phyloP scores from a whole-genome alignment of 2,329 filamentous ascomycete species.

The Hypoxylon sp. region DNA sequence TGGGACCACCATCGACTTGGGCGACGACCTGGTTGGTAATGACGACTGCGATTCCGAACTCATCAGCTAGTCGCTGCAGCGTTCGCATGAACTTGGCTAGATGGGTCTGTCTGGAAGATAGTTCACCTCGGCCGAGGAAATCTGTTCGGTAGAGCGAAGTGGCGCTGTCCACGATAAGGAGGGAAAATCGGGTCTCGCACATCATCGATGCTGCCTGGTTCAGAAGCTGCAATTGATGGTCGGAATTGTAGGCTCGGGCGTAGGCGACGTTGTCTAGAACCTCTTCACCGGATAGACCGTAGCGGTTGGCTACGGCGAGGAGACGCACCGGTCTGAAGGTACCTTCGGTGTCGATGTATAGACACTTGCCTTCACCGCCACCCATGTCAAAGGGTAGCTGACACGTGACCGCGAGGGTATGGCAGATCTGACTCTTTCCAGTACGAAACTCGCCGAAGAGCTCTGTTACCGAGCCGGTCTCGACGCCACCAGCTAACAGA shows the following conservation, averaged over 20 bases:
- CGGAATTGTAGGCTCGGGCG: constrained; percentile 96
- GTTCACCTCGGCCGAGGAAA: constrained; percentile 94
- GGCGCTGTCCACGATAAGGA: constrained; percentile 94
- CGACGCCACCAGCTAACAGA: constrained; percentile 89
- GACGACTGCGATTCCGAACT: constrained; percentile 96
- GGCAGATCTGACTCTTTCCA: constrained; percentile 98
- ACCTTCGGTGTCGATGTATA: constrained; percentile 98
- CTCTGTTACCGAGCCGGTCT: constrained; percentile 97
- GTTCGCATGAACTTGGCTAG: constrained; percentile 89
- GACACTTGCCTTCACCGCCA: constrained; percentile 95
- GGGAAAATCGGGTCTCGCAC: constrained; percentile 97
- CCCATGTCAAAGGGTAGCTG: constrained; percentile 99
- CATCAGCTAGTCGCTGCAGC: constrained; percentile 78
- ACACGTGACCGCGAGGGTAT: constrained; percentile 97
- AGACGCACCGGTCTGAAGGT: constrained; percentile 94
- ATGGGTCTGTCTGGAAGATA: constrained; percentile 91
- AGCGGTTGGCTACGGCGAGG: constrained; percentile 90
- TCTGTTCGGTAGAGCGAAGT: constrained; percentile 96
- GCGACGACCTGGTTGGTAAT: constrained; percentile 99
- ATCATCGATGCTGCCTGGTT: constrained; percentile 98
- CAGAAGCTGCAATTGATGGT: constrained; percentile 93
- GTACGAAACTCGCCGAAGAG: constrained; percentile 98
- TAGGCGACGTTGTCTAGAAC: constrained; percentile 99
- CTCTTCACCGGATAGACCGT: constrained; percentile 94
- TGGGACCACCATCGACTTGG: constrained; percentile 95